Evolutionary conservation across 192 early-diverging fungal genomes (phyloP), one percentile per base, ranked within the genome.

Genomic region (Coemansia sp.): DNA sequence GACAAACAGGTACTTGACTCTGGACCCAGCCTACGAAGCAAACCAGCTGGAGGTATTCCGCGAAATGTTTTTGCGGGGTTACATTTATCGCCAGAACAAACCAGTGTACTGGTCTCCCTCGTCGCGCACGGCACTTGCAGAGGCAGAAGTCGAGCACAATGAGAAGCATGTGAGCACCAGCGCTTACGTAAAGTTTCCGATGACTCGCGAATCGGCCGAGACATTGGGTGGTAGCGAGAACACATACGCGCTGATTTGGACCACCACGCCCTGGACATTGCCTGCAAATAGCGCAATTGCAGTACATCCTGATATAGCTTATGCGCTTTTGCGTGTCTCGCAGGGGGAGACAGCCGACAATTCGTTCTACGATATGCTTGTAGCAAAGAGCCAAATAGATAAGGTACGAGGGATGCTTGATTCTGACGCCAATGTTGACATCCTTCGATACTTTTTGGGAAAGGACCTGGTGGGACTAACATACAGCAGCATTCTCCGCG

Each of bases 41-140:
- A 81, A 86, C 26, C 92, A 93, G 70, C 71, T 93, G 19, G 72
- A 86, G 45, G 80, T 93, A 10, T 93, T 93, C 63, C 77, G 84
- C 32, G 79, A 84, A 19, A 91, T 93, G 92, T 85, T 91, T 67
- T 81, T 85, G 65, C 86, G 86, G 65, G 89, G 89, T 8, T 86
- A 89, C 23, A 91, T 93, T 21, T 91, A 91, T 61, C 85, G 92
- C 12, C 89, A 89, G 67, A 85, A 88, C 74, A 91, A 91, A 63
- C 92, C 92, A 1, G 92, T 93, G 4, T 92, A 90, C 69, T 93
- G 91, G 91, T 93, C 91, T 38, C 92, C 92, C 5, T 93, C 92
- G 4, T 92, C 92, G 50, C 85, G 87, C 62, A 91, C 92, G 12
- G 91, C 92, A 6, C 85, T 93, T 41, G 92, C 92, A 15, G 92